These are phyloP conservation scores for Apostasia ramifera DNA, from an alignment of 106 monocot genomes.

Conservation along the genomic window DNA sequence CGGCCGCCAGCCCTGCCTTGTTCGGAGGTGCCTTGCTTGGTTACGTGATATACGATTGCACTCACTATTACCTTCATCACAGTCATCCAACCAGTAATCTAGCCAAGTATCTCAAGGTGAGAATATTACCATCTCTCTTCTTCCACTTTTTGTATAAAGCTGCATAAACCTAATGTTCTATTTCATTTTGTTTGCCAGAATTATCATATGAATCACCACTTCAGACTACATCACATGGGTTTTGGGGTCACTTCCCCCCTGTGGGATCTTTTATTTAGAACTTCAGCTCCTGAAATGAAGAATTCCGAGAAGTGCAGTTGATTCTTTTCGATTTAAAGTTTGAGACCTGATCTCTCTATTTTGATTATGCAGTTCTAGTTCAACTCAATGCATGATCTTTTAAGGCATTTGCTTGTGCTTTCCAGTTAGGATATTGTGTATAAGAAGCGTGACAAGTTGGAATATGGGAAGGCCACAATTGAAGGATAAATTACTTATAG, in stretches of 20 bases:
- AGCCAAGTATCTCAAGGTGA: constrained; percentile 53
- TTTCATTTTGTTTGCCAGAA: constrained; percentile 22
- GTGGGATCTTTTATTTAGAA: constrained; percentile 66
- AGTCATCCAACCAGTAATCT: constrained; percentile 41
- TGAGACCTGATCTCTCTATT: no score
- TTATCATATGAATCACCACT: constrained; percentile 82
- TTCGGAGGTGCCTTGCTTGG: constrained; percentile 72
- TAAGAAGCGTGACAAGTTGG: no score
- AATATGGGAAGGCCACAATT: no score
- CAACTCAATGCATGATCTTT: no score
- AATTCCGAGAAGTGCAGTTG: constrained; percentile 18
- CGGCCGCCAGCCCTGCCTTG: constrained; percentile 36
- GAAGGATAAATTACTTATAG: no score
- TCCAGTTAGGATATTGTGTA: no score
- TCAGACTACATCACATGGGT: constrained; percentile 54
- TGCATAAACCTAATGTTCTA: neutral
- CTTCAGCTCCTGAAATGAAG: constrained; percentile 34
- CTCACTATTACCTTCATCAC: constrained; percentile 75
- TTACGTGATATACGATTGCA: constrained; percentile 79
- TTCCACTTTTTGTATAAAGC: neutral
- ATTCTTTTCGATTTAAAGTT: neutral
- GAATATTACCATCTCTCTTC: no score
- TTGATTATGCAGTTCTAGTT: no score
- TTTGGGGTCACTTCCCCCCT: constrained; percentile 75
- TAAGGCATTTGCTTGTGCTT: no score